These are phyloP conservation scores for Rubroboletus satanas DNA, from an alignment of 768 basidiomycete genomes.

Conservation along the genomic window DNA sequence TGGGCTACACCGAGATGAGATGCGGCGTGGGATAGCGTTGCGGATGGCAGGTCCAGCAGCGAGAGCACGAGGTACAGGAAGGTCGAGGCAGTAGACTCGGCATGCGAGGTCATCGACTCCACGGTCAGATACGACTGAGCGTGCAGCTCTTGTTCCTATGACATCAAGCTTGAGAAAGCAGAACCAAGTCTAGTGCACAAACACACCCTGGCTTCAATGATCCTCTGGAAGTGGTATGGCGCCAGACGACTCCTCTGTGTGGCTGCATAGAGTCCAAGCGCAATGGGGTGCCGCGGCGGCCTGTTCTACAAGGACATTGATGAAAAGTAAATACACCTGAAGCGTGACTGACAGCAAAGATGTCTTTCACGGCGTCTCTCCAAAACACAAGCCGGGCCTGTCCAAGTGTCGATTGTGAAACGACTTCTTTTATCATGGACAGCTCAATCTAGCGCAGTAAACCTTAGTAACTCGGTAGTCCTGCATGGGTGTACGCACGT, in stretches of 20 bases:
- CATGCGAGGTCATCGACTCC: conserved; percentile 65
- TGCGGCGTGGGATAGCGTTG: conserved; percentile 66
- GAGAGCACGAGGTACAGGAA: conserved; percentile 74
- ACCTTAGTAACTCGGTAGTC: conserved; percentile 4
- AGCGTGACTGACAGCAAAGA: conserved; percentile 52
- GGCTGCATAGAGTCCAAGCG: conserved; percentile 63
- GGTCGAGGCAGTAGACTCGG: conserved; percentile 78
- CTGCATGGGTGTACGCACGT: conserved; percentile 47
- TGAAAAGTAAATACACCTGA: conserved; percentile 2
- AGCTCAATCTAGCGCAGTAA: conserved; percentile 58
- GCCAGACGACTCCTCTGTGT: conserved; percentile 50
- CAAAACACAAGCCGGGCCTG: conserved; percentile 86
- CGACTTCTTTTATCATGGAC: conserved; percentile 70
- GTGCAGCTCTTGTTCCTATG: conserved; percentile 63
- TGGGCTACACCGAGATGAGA: conserved; percentile 80
- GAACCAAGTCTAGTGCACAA: neutral
- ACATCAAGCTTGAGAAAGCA: conserved; percentile 20
- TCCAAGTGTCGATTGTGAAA: conserved; percentile 71
- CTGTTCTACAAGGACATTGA: conserved; percentile 47
- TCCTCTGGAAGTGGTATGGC: conserved; percentile 75
- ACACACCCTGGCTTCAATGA: conserved; percentile 79
- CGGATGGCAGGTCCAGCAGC: conserved; percentile 53
- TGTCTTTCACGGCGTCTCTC: conserved; percentile 71
- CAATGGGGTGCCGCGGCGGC: conserved; percentile 79
- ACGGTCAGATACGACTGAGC: conserved; percentile 62